Base-by-base conservation (phyloP, 2,329 filamentous ascomycete genomes). In the Aspergillus unguis region DNA sequence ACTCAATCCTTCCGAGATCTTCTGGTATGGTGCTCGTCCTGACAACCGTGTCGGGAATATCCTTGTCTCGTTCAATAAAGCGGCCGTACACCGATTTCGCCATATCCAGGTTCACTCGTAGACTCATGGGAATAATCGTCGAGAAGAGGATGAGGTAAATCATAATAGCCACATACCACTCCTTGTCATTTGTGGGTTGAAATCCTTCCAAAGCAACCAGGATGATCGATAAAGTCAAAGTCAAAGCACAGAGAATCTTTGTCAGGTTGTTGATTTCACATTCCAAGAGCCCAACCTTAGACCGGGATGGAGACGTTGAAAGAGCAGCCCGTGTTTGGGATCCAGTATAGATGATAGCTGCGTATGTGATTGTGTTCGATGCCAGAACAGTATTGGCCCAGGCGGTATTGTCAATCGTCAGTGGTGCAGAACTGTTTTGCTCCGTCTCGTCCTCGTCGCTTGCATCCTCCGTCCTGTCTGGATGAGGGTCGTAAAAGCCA, bases 371-470 rank as follows among this genome's bases (percentile, higher is more conserved):
- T 1, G 88, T 92, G 68, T 92, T 94, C 1, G 92, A 97, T 1
- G 94, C 94, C 55, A 99, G 87, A 26, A 99, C 88, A 0, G 94
- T 99, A 67, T 97, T 99, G 17, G 92, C 92, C 94, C 95, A 99
- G 7, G 95, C 94, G 6, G 94, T 97, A 66, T 99, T 96, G 72
- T 99, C 94, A 57, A 99, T 96, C 1, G 84, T 90, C 35, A 99
- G 77, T 1, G 92, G 85, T 2, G 86, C 83, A 4, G 87, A 88
- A 53, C 82, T 82, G 11, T 72, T 59, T 35, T 63, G 52, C 11
- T 54, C 52, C 53, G 57, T 48, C 44, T 64, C 56, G 17, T 55
- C 43, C 40, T 56, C 54, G 44, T 62, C 42, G 37, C 56, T 44
- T 53, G 43, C 51, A 50, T 55, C 53, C 52, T 63, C 53, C 55